Percentiles rank a stretch among this genome's conserved stretches.
Evolutionary conservation across 495 filamentous ascomycete species (phyloP).

Genomic region (Penicillium alfredii): DNA sequence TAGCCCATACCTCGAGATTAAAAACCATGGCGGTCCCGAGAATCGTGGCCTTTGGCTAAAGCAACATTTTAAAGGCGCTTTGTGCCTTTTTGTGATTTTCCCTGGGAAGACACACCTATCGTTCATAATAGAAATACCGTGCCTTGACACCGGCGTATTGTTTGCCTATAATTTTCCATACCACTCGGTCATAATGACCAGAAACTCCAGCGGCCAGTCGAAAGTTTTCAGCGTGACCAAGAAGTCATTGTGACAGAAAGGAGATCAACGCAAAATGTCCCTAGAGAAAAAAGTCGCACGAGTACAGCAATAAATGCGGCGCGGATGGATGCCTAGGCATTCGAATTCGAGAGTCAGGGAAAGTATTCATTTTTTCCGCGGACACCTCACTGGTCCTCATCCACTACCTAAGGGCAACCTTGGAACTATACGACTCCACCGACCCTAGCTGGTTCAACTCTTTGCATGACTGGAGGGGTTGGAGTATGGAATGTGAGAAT

Average conservation of each 20-base stretch:
- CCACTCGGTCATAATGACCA: slow-evolving; percentile 1
- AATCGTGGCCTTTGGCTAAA: too few species aligned
- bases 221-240: slow-evolving; percentile 1
- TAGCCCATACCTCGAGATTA: too few species aligned
- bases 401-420: slow-evolving; percentile 2
- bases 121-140: too few species aligned
- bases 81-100: too few species aligned
- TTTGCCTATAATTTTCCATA: too few species aligned
- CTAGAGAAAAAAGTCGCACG: slow-evolving; percentile 1
- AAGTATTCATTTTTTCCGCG: slow-evolving; percentile 6
- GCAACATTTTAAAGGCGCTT: too few species aligned
- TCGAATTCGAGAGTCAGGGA: slow-evolving; percentile 3
- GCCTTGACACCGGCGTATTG: too few species aligned
- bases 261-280: slow-evolving; percentile 7
- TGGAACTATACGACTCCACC: slow-evolving; percentile 5
- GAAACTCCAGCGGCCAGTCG: not conserved
- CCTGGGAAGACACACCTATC: too few species aligned
- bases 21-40: too few species aligned
- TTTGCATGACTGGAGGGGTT: slow-evolving; percentile 5
- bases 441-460: slow-evolving; percentile 6
- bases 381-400: slow-evolving; percentile 4
- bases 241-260: not conserved
- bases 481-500: slow-evolving; percentile 3
- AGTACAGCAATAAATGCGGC: slow-evolving; percentile 2
- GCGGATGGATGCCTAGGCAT: not conserved